These are phyloP conservation scores for Cryptococcus sp. DNA, from an alignment of 1,284 basidiomycete genomes.

Conservation along the genomic window DNA sequence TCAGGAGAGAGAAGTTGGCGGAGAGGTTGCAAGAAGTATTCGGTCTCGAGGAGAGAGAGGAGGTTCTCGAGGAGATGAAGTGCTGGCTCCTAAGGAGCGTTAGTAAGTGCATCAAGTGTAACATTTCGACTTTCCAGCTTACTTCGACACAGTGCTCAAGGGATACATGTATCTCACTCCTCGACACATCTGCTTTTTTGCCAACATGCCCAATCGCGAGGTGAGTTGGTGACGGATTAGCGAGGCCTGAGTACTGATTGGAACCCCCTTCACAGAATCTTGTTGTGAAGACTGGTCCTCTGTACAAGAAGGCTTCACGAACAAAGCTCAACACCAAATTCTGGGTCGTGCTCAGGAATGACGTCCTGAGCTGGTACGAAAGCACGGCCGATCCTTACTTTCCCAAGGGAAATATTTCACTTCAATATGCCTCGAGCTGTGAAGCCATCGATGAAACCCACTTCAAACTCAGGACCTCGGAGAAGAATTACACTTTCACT, in stretches of 20 bases:
- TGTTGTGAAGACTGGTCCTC: conserved; percentile 78
- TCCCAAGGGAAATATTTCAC: conserved; percentile 88
- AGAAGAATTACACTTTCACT: conserved; percentile 69
- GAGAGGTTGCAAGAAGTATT: conserved; percentile 84
- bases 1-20: conserved; percentile 70
- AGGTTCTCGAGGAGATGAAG: conserved; percentile 85
- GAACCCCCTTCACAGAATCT: conserved; percentile 62
- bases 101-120: conserved; percentile 60
- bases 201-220: conserved; percentile 86
- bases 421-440: conserved; percentile 87
- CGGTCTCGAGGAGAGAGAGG: conserved; percentile 71
- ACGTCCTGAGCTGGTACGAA: conserved; percentile 90
- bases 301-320: conserved; percentile 78
- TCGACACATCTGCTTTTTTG: conserved; percentile 92
- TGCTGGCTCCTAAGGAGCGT: conserved; percentile 85
- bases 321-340: conserved; percentile 88
- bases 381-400: conserved; percentile 96
- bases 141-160: conserved; percentile 69
- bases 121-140: neutral
- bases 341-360: conserved; percentile 93
- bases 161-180: conserved; percentile 96
- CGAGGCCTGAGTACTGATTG: neutral
- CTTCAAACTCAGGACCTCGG: conserved; percentile 76
- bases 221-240: conserved; percentile 54
- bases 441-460: conserved; percentile 72